Evolutionary conservation across 75 land plant species (phyloP), one percentile per base, ranked within the genome.

Genomic region (Ceratopteris richardii): DNA sequence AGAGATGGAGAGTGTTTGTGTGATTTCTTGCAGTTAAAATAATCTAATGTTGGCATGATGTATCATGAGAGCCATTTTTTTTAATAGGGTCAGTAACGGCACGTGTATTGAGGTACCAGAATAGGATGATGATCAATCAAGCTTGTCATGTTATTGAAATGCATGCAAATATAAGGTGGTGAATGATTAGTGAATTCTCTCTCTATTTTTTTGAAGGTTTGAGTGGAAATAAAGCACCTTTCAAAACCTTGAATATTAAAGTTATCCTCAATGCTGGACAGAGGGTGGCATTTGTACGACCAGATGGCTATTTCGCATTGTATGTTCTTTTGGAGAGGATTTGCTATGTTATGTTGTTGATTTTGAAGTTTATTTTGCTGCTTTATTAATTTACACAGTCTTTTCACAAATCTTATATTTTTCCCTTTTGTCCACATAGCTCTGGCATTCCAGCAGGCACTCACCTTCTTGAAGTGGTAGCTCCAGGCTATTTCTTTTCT

Each of bases 251-350:
- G 60, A 82, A 85, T 68, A 72, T 73, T 11, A 94, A 89, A 74
- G 80, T 94, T 51, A 65, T 89, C 29, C 72, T 94, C 16, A 89
- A 94, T 68, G 96, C 87, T 33, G 98, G 98, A 1, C 79, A 94
- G 30, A 67, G 61, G 53, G 68, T 89, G 50, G 44, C 95, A 12
- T 86, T 89, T 66, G 54, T 85, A 12, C 74, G 84, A 60, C 74
- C 90, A 22, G 90, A 89, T 75, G 98, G 98, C 40, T 89, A 81
- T 50, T 94, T 94, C 62, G 70, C 90, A 60, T 89, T 94, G 98
- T 94, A 94, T 81, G 79, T 91, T 77, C 30, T 25, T 40, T 0
- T 46, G 5, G 48, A 46, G 14, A 17, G 24, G 25, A 19, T 26
- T 43, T 16, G 42, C 9, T 9, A 9, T 9, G 42, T 14, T 7